Conservation (phyloP, 257 asterid genomes). For the Solanum megistacrolobum region DNA sequence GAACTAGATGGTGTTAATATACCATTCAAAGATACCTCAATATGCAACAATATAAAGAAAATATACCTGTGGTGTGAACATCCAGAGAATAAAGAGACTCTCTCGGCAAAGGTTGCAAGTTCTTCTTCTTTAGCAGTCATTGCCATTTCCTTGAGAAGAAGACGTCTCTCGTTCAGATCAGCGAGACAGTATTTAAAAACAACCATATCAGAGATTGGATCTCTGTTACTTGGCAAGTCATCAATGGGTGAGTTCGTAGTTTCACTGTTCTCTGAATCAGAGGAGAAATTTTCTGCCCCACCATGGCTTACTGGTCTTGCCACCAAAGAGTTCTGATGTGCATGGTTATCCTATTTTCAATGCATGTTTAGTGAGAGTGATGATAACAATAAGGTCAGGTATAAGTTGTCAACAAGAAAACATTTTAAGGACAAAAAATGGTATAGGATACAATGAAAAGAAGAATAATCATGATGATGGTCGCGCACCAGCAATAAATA, state of each 20-base stretch:
- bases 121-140: conserved; percentile 48
- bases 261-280: conserved; percentile 56
- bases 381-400: not conserved
- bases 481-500: not conserved
- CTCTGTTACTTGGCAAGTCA: conserved; percentile 21
- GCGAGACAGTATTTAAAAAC: conserved; percentile 88
- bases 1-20: not conserved
- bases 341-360: conserved; percentile 27
- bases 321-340: conserved; percentile 19
- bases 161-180: conserved; percentile 54
- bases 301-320: conserved; percentile 35
- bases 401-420: not conserved
- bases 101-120: conserved; percentile 47
- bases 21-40: not conserved
- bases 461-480: not conserved
- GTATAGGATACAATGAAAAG: not conserved
- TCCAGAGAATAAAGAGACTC: conserved; percentile 72
- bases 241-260: conserved; percentile 34
- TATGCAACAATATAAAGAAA: not conserved
- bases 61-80: conserved; percentile 80
- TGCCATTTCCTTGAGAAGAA: conserved; percentile 77
- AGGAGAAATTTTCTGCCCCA: conserved; percentile 32
- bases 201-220: conserved; percentile 51
- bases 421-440: not conserved
- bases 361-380: conserved; percentile 1